Conservation (phyloP, 2,329 filamentous ascomycete species). For the Penicillium janthinellum region DNA sequence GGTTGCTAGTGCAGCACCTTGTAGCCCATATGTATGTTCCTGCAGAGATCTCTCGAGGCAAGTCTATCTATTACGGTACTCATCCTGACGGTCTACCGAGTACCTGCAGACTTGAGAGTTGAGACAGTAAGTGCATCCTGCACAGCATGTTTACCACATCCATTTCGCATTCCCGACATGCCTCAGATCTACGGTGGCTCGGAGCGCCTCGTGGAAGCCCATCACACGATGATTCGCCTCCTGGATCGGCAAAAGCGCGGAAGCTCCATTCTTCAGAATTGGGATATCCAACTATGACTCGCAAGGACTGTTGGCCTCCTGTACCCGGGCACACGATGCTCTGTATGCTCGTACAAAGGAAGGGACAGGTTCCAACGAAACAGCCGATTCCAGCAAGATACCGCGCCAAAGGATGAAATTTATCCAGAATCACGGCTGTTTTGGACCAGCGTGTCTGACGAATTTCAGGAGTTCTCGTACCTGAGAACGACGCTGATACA, state of each 20-base stretch:
- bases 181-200: constrained; percentile 1
- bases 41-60: neutral
- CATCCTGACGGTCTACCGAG: neutral
- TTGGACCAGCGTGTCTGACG: constrained; percentile 16
- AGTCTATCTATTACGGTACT: neutral
- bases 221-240: neutral
- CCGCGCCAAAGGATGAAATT: constrained; percentile 10
- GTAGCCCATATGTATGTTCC: neutral
- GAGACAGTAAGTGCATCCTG: neutral
- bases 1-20: neutral
- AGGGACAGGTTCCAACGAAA: constrained; percentile 14
- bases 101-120: neutral
- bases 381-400: constrained; percentile 6
- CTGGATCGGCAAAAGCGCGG: neutral
- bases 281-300: neutral
- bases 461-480: constrained; percentile 18
- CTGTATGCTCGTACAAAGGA: neutral
- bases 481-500: constrained; percentile 16
- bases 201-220: constrained; percentile 3
- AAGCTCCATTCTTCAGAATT: neutral
- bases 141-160: neutral
- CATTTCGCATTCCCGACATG: neutral
- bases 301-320: too few species aligned
- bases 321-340: too few species aligned
- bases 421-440: constrained; percentile 16